Percentiles rank a stretch among this genome's conserved stretches.
Conservation (phyloP, 352 stramenopile species). For the Phytophthora kernoviae region DNA sequence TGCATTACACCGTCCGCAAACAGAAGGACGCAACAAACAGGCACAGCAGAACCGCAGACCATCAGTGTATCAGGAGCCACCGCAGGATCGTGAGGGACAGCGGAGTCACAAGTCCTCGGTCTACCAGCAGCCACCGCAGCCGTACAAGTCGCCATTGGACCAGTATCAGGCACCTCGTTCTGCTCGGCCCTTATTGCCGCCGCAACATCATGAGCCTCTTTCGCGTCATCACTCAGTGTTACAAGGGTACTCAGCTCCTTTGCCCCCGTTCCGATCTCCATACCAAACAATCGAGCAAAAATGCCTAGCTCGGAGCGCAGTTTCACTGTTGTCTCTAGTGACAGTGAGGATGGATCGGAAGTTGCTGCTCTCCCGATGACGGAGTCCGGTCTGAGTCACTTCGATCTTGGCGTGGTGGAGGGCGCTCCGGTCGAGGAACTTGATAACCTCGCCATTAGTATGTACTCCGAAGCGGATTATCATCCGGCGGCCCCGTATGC, state of each 20-base stretch:
- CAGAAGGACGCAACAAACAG: conserved; percentile 39
- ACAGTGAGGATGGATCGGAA: conserved; percentile 34
- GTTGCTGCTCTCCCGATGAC: conserved; percentile 12
- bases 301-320: conserved; percentile 23
- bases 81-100: too few species aligned
- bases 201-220: conserved; percentile 20
- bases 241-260: conserved; percentile 6
- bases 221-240: conserved; percentile 9
- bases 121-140: conserved; percentile 2
- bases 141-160: conserved; percentile 30
- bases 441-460: conserved; percentile 31
- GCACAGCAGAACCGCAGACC: conserved; percentile 30
- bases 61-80: not conserved
- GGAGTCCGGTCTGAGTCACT: conserved; percentile 38
- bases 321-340: conserved; percentile 31
- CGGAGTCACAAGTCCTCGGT: conserved; percentile 11
- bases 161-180: conserved; percentile 25
- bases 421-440: conserved; percentile 20
- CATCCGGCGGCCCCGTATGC: conserved; percentile 22
- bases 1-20: conserved; percentile 28
- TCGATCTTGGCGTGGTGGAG: conserved; percentile 39
- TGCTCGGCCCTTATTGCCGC: not conserved
- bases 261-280: conserved; percentile 33
- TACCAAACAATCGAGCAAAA: conserved; percentile 28
- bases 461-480: conserved; percentile 29